Base-by-base conservation (phyloP, 2,329 filamentous ascomycete species). In the Thermomyces lanuginosus region DNA sequence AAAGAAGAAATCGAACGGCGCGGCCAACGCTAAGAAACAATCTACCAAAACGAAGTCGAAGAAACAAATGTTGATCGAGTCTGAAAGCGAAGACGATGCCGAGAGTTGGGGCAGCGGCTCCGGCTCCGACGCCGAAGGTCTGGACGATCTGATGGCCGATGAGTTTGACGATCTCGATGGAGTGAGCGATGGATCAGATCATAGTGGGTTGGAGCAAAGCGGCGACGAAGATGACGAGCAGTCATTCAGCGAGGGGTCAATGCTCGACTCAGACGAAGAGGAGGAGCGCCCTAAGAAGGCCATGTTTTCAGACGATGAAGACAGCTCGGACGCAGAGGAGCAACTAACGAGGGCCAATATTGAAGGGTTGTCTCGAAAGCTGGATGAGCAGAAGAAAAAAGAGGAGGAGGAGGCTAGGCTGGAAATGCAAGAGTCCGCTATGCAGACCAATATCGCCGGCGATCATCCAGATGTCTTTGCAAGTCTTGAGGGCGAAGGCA, bases 241-340 rank as follows among this genome's bases (percentile, higher is more conserved):
- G 20, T 51, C 58, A 31, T 54, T 53, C 16, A 69, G 69, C 36
- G 59, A 61, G 39, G 74, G 74, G 32, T 62, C 59, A 0, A 68
- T 74, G 24, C 66, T 71, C 42, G 78, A 86, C 47, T 86, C 79
- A 8, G 79, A 84, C 36, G 66, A 71, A 22, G 69, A 72, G 16
- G 32, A 35, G 8, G 28, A 33, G 13, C 58, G 58, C 28, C 55
- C 51, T 47, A 64, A 55, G 48, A 66, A 66, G 43, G 70, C 75
- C 37, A 81, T 92, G 63, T 98, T 92, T 63, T 95, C 89, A 0
- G 89, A 95, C 37, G 86, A 95, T 45, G 83, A 91, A 41, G 80
- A 86, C 37, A 76, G 83, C 27, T 84, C 78, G 1, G 82, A 91
- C 42, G 76, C 72, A 4, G 82, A 92, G 55, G 84, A 93, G 56